Evolutionary conservation across 306 rosid species (phyloP).

Genomic region (Vigna angularis): DNA sequence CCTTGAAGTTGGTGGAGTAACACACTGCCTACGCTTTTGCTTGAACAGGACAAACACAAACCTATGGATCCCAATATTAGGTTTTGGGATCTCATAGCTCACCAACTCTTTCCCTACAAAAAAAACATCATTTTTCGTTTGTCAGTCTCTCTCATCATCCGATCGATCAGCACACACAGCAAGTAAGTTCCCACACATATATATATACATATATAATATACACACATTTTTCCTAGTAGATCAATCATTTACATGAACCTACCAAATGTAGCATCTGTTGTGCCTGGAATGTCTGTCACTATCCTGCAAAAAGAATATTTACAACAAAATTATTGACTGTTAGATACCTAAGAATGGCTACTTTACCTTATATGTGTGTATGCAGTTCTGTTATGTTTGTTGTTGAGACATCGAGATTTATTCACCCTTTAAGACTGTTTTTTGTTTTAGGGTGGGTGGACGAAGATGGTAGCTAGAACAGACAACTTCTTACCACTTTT

Average conservation of each 20-base stretch:
- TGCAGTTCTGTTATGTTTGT: constrained; percentile 10
- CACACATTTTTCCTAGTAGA: not conserved
- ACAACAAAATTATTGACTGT: constrained; percentile 31
- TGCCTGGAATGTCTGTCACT: constrained; percentile 97
- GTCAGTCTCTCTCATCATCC: constrained; percentile 6
- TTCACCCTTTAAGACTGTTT: not conserved
- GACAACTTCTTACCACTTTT: not conserved
- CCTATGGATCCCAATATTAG: constrained; percentile 95
- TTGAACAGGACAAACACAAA: constrained; percentile 91
- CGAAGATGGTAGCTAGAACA: not conserved
- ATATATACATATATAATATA: too few relatives aligned
- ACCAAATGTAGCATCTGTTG: constrained; percentile 98
- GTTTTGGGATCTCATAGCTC: constrained; percentile 91
- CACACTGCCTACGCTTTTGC: constrained; percentile 73
- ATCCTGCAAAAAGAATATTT: constrained; percentile 61
- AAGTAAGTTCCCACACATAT: not conserved
- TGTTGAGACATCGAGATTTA: not conserved
- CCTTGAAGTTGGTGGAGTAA: constrained; percentile 65
- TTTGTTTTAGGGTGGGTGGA: not conserved
- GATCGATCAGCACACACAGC: not conserved
- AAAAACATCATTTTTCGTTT: not conserved
- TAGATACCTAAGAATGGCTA: constrained; percentile 6
- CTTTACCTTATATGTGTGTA: not conserved
- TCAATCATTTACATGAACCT: constrained; percentile 38
- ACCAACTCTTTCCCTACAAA: constrained; percentile 73